These are phyloP conservation scores for Geotrichum restrictum DNA, from an alignment of 1,139 yeast genomes.

Conservation along the genomic window DNA sequence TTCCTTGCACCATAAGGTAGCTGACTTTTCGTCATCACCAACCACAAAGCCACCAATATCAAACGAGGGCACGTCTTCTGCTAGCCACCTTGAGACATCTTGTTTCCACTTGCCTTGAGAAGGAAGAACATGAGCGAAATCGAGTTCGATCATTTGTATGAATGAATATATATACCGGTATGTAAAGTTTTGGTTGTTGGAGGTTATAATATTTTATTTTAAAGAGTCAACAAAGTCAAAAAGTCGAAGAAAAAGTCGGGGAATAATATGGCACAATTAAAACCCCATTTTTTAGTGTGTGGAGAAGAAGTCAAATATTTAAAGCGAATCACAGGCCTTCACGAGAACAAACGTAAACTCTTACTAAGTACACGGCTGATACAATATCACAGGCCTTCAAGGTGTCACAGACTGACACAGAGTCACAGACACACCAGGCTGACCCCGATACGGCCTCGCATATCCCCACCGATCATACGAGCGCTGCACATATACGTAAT, in stretches of 20 bases:
- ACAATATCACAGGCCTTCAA: no score
- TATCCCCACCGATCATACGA: no score
- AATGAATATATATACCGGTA: not conserved
- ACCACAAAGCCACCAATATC: conserved; percentile 94
- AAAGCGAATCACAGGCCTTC: not conserved
- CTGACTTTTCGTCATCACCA: conserved; percentile 68
- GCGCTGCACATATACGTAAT: no score
- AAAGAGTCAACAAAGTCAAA: not conserved
- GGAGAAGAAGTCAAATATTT: not conserved
- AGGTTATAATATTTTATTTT: not conserved
- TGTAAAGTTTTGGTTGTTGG: not conserved
- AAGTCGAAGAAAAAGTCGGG: not conserved
- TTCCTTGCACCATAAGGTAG: conserved; percentile 77
- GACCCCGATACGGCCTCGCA: no score
- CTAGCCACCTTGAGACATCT: conserved; percentile 67
- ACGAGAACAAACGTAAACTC: conserved; percentile 3
- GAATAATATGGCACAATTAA: no score
- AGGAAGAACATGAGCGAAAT: conserved; percentile 59
- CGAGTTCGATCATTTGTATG: conserved; percentile 39
- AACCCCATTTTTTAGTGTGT: no score
- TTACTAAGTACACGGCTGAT: no score
- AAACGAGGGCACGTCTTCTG: conserved; percentile 89
- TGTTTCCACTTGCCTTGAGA: conserved; percentile 73
- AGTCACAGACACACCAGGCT: no score
- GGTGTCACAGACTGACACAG: no score